Conservation (phyloP, 306 rosid species). For the Leucaena leucocephala region DNA sequence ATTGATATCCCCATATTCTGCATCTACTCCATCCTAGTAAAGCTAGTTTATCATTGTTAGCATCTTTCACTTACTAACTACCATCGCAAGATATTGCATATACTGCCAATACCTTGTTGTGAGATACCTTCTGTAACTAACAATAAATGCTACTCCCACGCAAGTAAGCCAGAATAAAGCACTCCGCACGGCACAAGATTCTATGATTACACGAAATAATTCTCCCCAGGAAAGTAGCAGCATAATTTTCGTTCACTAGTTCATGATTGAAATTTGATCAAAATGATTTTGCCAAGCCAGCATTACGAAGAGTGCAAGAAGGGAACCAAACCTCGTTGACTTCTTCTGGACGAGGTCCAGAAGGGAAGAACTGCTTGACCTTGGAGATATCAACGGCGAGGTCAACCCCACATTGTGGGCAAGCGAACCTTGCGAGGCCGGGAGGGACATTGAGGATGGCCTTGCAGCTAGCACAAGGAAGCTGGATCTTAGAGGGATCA, state of each 20-base stretch:
- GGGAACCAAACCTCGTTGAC: conserved; percentile 50
- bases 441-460: conserved; percentile 97
- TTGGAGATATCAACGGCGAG: conserved; percentile 54
- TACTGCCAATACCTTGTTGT: background rate
- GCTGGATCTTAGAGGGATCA: conserved; percentile 98
- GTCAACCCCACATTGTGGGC: conserved; percentile 90
- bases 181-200: too few relatives aligned
- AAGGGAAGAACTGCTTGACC: conserved; percentile 20
- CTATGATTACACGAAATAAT: background rate
- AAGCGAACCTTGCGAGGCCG: conserved; percentile 73
- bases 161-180: background rate
- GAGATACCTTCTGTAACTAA: background rate
- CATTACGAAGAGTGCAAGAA: background rate
- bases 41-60: background rate
- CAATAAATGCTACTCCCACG: conserved; percentile 12
- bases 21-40: conserved; percentile 13
- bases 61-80: background rate
- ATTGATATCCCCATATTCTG: conserved; percentile 15
- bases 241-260: conserved; percentile 4
- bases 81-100: background rate
- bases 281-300: background rate
- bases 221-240: conserved; percentile 4
- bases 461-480: conserved; percentile 89
- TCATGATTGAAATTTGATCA: background rate
- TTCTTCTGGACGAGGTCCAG: conserved; percentile 36